Evolutionary conservation across 805 yeast species (phyloP), one percentile per base, ranked within the genome.

Genomic region (Nakazawaea sp.): DNA sequence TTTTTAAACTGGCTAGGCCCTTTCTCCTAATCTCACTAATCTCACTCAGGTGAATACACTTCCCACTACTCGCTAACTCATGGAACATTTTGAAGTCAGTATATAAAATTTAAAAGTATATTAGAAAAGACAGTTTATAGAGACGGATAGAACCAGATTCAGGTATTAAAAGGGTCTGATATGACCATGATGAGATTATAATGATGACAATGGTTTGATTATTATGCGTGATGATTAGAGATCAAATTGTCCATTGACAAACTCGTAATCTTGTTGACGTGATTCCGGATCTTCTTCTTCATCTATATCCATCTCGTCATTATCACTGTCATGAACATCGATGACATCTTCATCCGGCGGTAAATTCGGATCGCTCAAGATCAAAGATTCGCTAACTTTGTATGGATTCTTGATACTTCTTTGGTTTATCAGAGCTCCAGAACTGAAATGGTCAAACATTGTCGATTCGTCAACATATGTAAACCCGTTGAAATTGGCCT

Each of bases 401-500:
- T 62, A 69, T 34, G 58, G 58, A 51, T 44, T 61, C 44, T 43
- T 70, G 51, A 49, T 51, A 53, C 47, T 58, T 59, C 36, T 56
- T 38, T 38, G 60, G 47, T 53, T 64, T 47, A 49, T 62, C 5
- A 15, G 19, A n/a, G 20, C 20, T 10, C 23, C 31, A 13, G 57
- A 47, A 16, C 52, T 49, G 49, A 82, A 81, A 59, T 83, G 84
- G 48, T 89, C 96, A 51, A 89, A 95, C 70, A 90, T 78, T 21
- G 95, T 75, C 18, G 94, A 81, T 45, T 85, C 97, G 57, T 89
- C 96, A 33, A 90, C 97, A 59, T 84, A 92, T 0, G 98, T 92
- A 59, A 92, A 92, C 0, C 98, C 98, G 51, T 86, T 87, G 64
- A 92, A 92, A 56, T 89, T 89, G 36, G 92, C 97, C 63, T 92